Percentiles rank a stretch among this genome's conserved stretches.
Conservation (phyloP, 2,329 filamentous ascomycete genomes). For the Ophiostoma himal-ulmi region DNA sequence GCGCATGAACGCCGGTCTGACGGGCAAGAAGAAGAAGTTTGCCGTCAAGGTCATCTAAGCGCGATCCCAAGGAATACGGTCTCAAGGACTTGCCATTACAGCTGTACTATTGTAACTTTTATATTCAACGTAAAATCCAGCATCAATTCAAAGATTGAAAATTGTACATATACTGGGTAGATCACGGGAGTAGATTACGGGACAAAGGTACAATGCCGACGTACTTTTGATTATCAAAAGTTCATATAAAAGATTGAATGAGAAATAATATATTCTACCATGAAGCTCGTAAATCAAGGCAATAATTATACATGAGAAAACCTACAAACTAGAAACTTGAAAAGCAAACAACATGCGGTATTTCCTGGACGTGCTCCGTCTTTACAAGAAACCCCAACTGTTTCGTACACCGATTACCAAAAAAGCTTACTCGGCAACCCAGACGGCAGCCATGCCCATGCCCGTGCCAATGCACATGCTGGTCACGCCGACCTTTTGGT, state of each 20-base stretch:
- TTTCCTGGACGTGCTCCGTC: background rate
- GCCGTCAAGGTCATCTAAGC: background rate
- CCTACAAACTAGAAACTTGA: background rate
- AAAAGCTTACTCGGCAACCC: conserved; percentile 73
- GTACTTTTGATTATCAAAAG: too few relatives aligned
- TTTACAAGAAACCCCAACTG: background rate
- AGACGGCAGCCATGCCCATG: conserved; percentile 96
- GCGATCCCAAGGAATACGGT: background rate
- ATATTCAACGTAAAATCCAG: background rate
- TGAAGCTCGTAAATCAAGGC: background rate
- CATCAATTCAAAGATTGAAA: background rate
- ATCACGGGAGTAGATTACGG: too few relatives aligned
- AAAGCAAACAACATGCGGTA: background rate
- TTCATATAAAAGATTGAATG: background rate
- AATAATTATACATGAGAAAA: conserved; percentile 3
- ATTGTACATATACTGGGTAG: background rate
- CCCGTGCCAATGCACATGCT: conserved; percentile 96
- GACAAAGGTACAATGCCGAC: too few relatives aligned
- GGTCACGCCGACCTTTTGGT: conserved; percentile 81
- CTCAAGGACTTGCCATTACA: background rate
- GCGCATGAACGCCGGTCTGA: conserved; percentile 57
- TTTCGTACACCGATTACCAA: background rate
- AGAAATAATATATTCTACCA: background rate
- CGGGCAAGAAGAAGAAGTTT: conserved; percentile 3
- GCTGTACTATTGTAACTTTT: background rate